phyloP scores from a whole-genome alignment of 352 stramenopile species.

The Pythium brassicae region DNA sequence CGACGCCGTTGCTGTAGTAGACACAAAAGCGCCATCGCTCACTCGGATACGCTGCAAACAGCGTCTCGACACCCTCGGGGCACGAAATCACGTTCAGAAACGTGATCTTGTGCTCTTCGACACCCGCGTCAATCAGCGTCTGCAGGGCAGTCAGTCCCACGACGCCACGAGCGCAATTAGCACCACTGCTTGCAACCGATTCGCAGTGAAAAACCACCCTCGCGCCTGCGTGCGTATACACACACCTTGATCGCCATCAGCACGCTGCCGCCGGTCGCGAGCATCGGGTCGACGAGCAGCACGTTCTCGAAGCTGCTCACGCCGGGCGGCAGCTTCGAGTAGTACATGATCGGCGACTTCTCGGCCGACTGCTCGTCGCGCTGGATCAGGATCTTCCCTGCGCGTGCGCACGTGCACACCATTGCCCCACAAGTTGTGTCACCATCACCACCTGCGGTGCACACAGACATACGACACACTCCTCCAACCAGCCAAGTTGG shows the following conservation, averaged over 20 bases:
- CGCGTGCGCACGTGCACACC: not conserved
- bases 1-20: not conserved
- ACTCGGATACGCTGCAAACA: conserved; percentile 71
- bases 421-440: not conserved
- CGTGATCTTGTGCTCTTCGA: conserved; percentile 88
- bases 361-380: conserved; percentile 87
- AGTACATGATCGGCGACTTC: conserved; percentile 90
- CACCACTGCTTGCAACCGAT: not conserved
- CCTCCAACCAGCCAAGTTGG: too few relatives aligned
- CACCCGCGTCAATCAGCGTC: conserved; percentile 80
- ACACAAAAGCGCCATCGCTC: conserved; percentile 36
- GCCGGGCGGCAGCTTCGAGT: conserved; percentile 91
- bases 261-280: conserved; percentile 89
- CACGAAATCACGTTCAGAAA: conserved; percentile 95
- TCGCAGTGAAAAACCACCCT: not conserved
- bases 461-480: not conserved
- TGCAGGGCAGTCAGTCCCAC: conserved; percentile 15
- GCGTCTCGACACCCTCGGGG: conserved; percentile 82
- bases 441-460: not conserved
- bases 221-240: too few relatives aligned
- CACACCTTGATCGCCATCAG: conserved; percentile 87
- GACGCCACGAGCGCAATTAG: too few relatives aligned
- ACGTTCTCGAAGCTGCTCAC: conserved; percentile 82
- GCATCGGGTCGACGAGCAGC: conserved; percentile 97
- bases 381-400: conserved; percentile 97